Evolutionary conservation across 2,329 filamentous ascomycete species (phyloP), one percentile per base, ranked within the genome.

Genomic region (Fonsecaea erecta): DNA sequence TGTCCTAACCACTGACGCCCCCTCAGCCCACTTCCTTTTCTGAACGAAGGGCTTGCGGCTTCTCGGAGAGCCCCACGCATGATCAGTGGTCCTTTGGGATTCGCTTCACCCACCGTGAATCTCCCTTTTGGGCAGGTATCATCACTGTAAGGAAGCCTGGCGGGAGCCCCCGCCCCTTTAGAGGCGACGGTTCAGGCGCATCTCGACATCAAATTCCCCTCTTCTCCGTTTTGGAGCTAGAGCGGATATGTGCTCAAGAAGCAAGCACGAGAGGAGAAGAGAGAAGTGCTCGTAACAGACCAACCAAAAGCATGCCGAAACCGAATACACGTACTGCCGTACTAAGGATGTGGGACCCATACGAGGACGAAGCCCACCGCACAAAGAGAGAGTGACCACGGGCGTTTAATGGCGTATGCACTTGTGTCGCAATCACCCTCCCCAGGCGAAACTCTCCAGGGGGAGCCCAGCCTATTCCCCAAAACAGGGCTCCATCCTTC

Each of bases 401-500:
- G 57, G 43, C 57, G 43, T 60, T 60, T 60, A 60, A 52, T 60
- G 57, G 57, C 57, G 40, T 60, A 52, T 60, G 57, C 57, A 60
- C 57, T 52, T 18, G 57, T 60, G 57, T 60, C 57, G 57, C 57
- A 21, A 60, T 60, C 57, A 55, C 6, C 18, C 7, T 32, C 18
- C 14, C 32, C 32, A 35, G 56, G 37, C 40, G 37, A 34, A 46
- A 28, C 40, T 24, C 21, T 58, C 35, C 26, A 16, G 18, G 16
- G 3, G 12, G 28, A 16, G 32, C 40, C 46, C 57, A 32, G 35
- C 7, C 35, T 14, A 37, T 37, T 14, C 35, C 12, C 35, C 35
- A 14, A 37, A 14, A 37, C 11, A 60, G 16, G 16, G 12, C 28
- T 28, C 57, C 30, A 60, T 52, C 30, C 8, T 14, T 26, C 48